phyloP scores from a whole-genome alignment of 371 early-diverging fungal species.

The Actinomucor elegans region DNA sequence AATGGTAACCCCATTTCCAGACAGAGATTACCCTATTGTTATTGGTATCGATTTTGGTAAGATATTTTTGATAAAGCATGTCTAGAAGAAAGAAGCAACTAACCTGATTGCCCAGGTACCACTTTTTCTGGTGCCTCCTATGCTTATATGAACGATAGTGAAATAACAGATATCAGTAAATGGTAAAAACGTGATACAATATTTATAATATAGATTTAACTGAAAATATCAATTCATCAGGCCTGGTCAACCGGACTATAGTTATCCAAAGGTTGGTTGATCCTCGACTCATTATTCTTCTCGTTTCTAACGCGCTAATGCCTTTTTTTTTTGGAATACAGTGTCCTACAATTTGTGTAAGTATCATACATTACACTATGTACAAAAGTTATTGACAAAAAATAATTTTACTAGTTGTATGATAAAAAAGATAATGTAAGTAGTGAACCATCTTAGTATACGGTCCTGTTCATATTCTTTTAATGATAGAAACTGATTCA shows the following conservation, averaged over 20 bases:
- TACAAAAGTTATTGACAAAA: background rate
- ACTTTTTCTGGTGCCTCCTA: constrained; percentile 63
- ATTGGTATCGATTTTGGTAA: constrained; percentile 63
- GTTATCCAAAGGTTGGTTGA: constrained; percentile 48
- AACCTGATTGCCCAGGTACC: constrained; percentile 52
- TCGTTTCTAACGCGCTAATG: background rate
- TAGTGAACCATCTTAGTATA: background rate
- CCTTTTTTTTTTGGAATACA: constrained; percentile 3
- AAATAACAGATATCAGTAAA: constrained; percentile 33
- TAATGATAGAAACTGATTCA: constrained; percentile 29
- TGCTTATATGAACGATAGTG: constrained; percentile 41
- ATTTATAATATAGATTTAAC: background rate
- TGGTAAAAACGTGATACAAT: constrained; percentile 21
- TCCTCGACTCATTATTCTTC: no score
- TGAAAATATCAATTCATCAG: constrained; percentile 16
- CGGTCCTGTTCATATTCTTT: background rate
- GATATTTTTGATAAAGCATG: background rate
- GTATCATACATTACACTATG: no score
- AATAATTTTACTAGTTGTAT: constrained; percentile 21
- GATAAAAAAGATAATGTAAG: constrained; percentile 28
- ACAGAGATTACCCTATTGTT: constrained; percentile 52
- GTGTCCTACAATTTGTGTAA: constrained; percentile 49
- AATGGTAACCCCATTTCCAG: constrained; percentile 18
- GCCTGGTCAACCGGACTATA: constrained; percentile 41
- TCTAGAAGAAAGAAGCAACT: background rate